A percentile compares a stretch with the other conserved stretches of the same genome.
Conservation (phyloP, 257 asterid species). For the Ophiorrhiza pumila region DNA sequence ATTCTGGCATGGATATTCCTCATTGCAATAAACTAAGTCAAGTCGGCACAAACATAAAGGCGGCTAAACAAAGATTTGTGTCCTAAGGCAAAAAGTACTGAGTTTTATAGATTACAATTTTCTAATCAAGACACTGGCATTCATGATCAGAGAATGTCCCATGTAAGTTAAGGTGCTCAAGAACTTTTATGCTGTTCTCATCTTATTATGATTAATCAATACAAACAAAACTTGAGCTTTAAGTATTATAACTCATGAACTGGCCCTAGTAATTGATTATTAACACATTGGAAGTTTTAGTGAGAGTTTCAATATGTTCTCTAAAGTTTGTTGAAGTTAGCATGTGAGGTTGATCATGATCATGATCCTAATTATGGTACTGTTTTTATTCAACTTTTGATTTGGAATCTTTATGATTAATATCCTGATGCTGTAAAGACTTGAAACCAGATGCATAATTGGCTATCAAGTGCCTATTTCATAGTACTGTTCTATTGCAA, state of each 20-base stretch:
- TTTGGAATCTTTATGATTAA: constrained; percentile 19
- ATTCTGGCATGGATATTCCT: constrained; percentile 11
- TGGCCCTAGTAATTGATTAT: constrained; percentile 45
- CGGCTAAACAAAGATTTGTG: constrained; percentile 9
- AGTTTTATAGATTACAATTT: constrained; percentile 27
- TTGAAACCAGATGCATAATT: constrained; percentile 18
- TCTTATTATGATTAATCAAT: constrained; percentile 7
- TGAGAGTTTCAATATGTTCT: constrained; percentile 28
- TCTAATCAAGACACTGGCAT: constrained; percentile 16
- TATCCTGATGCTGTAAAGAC: constrained; percentile 6
- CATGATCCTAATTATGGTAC: constrained; percentile 34
- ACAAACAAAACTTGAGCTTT: constrained; percentile 39
- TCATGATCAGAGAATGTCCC: constrained; percentile 35
- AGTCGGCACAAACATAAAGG: constrained; percentile 25
- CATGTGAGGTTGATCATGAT: constrained; percentile 33
- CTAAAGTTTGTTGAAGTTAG: constrained; percentile 29
- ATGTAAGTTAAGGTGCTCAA: background rate
- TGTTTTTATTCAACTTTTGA: constrained; percentile 16
- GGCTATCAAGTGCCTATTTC: constrained; percentile 21
- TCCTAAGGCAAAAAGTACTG: constrained; percentile 22
- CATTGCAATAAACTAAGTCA: constrained; percentile 9
- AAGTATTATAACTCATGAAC: constrained; percentile 42
- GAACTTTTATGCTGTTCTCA: background rate
- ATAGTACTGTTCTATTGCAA: constrained; percentile 33
- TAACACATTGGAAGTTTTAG: constrained; percentile 46